These are phyloP conservation scores for Sicyos edulis DNA, from an alignment of 306 rosid species.

Conservation along the genomic window DNA sequence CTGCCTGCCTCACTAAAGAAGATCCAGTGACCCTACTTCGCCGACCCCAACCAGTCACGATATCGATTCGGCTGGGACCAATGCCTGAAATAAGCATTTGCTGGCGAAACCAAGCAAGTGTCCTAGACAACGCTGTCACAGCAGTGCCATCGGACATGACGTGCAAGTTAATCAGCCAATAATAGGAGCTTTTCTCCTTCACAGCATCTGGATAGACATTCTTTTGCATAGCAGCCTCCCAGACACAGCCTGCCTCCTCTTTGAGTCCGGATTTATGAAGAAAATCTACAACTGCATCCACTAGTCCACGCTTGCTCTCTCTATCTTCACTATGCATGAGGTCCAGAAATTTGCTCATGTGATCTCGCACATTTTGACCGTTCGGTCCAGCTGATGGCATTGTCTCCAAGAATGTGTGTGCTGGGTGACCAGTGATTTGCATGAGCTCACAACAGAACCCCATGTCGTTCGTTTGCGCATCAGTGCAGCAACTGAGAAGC, in stretches of 20 bases:
- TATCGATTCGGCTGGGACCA: constrained; percentile 74
- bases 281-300: constrained; percentile 96
- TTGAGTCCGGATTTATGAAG: constrained; percentile 94
- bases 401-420: constrained; percentile 64
- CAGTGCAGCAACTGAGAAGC: constrained; percentile 90
- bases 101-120: constrained; percentile 79
- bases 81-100: constrained; percentile 68
- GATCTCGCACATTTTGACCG: constrained; percentile 82
- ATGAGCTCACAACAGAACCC: constrained; percentile 68
- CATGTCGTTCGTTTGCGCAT: constrained; percentile 61
- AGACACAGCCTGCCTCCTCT: constrained; percentile 94
- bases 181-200: constrained; percentile 68
- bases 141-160: constrained; percentile 98
- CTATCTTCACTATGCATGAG: constrained; percentile 86
- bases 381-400: constrained; percentile 90
- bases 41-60: constrained; percentile 95
- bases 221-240: constrained; percentile 85
- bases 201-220: constrained; percentile 87
- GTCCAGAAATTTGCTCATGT: constrained; percentile 64
- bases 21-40: constrained; percentile 82
- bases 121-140: constrained; percentile 76
- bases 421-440: constrained; percentile 78
- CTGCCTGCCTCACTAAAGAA: constrained; percentile 79
- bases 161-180: constrained; percentile 94
- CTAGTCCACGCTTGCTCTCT: constrained; percentile 90